Conservation (phyloP, 768 basidiomycete species). For the Amanita molliuscula region DNA sequence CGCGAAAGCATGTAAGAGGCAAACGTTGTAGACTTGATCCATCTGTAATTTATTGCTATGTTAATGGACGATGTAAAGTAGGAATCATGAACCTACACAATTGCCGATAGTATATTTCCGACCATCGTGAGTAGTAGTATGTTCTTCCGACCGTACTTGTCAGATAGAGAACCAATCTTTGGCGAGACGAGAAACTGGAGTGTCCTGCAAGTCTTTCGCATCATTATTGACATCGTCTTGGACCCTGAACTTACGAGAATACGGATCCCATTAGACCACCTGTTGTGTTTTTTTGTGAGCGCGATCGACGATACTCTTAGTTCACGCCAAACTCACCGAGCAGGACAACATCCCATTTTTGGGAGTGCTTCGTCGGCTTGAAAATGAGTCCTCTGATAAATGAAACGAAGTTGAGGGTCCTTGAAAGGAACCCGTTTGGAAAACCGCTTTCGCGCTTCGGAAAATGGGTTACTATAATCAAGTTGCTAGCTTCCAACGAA, state of each 20-base stretch:
- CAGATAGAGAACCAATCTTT: slow-evolving; percentile 72
- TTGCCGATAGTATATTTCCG: slow-evolving; percentile 87
- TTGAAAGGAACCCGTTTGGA: slow-evolving; percentile 60
- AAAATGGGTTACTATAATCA: not conserved
- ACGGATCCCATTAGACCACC: slow-evolving; percentile 89
- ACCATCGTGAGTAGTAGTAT: slow-evolving; percentile 82
- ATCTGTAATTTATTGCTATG: slow-evolving; percentile 31
- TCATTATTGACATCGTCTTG: not conserved
- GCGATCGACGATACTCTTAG: not conserved
- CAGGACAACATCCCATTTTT: slow-evolving; percentile 90
- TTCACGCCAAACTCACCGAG: slow-evolving; percentile 45
- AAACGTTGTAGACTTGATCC: slow-evolving; percentile 87
- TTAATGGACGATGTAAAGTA: not conserved
- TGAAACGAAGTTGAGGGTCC: slow-evolving; percentile 60
- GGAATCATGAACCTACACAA: slow-evolving; percentile 46
- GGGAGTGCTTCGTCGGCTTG: slow-evolving; percentile 44
- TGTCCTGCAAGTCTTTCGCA: slow-evolving; percentile 32
- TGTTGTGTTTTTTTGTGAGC: slow-evolving; percentile 13
- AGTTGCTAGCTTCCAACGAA: slow-evolving; percentile 1
- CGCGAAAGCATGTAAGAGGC: slow-evolving; percentile 85
- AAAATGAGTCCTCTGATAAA: slow-evolving; percentile 57
- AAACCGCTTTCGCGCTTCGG: slow-evolving; percentile 61
- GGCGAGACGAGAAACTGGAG: slow-evolving; percentile 82
- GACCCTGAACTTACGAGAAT: slow-evolving; percentile 63
- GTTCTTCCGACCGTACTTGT: slow-evolving; percentile 81